Evolutionary conservation across 2,329 filamentous ascomycete species (phyloP).

Genomic region (Diaporthe caulivora): DNA sequence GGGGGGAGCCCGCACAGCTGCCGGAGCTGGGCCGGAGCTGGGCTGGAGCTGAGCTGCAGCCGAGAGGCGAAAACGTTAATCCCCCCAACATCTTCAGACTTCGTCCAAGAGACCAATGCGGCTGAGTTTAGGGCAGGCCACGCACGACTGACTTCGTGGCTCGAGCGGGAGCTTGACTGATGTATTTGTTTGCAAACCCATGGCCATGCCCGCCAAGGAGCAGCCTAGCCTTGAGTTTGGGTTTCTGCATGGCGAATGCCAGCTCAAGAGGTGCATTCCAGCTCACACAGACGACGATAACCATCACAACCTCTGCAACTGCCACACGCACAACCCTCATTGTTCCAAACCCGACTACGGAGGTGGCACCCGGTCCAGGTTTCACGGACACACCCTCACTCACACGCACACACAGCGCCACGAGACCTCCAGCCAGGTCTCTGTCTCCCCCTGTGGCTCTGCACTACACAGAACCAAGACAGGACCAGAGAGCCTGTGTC

Average conservation of each 20-base stretch:
- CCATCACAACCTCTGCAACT: background rate
- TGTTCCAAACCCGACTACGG: background rate
- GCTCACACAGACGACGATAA: background rate
- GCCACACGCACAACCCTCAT: constrained; percentile 8
- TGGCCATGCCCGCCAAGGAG: background rate
- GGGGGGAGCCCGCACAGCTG: background rate
- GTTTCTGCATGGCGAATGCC: background rate
- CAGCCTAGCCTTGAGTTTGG: background rate
- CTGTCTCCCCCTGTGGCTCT: background rate
- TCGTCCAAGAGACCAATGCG: constrained; percentile 25
- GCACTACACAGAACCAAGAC: background rate
- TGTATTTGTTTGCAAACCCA: background rate
- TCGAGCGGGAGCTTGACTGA: constrained; percentile 27
- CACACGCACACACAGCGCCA: constrained; percentile 2
- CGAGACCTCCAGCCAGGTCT: background rate
- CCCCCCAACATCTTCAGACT: background rate
- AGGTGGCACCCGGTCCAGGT: constrained; percentile 16
- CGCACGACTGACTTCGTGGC: constrained; percentile 16
- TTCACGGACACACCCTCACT: constrained; percentile 6
- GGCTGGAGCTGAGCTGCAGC: background rate
- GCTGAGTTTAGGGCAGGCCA: constrained; percentile 23
- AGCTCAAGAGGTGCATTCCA: constrained; percentile 4
- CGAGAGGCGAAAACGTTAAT: constrained; percentile 1
- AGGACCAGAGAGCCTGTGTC: background rate
- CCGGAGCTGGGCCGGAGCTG: background rate